phyloP scores from a whole-genome alignment of 2,329 filamentous ascomycete species.

The Cadophora luteo-olivacea region DNA sequence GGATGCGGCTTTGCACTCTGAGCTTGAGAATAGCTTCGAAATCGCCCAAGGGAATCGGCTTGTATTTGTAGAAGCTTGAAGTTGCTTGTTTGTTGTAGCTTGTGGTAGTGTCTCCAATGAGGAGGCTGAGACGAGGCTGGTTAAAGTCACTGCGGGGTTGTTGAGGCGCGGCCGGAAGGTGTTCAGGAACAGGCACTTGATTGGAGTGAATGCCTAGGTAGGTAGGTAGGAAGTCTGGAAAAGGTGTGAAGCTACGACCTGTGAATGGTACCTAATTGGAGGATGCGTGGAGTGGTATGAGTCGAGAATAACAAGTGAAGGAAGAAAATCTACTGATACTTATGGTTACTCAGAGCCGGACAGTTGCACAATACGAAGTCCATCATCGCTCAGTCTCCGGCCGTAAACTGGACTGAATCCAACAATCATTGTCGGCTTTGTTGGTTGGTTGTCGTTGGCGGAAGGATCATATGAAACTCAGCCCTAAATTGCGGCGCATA shows the following conservation, averaged over 20 bases:
- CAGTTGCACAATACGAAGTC: slow-evolving; percentile 4
- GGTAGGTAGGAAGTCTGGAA: background rate
- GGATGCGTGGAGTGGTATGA: background rate
- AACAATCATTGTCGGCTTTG: slow-evolving; percentile 7
- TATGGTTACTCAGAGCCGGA: slow-evolving; percentile 14
- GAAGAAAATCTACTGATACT: slow-evolving; percentile 7
- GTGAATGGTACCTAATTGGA: slow-evolving; percentile 9
- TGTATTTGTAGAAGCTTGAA: slow-evolving; percentile 16
- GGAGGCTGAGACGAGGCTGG: slow-evolving; percentile 18
- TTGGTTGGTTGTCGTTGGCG: slow-evolving; percentile 13
- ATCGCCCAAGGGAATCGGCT: background rate
- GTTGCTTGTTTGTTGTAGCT: slow-evolving; percentile 8
- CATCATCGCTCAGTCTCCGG: background rate
- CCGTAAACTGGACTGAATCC: slow-evolving; percentile 10
- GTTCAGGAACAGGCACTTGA: background rate
- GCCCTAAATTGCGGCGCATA: slow-evolving; percentile 7
- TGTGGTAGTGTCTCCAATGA: background rate
- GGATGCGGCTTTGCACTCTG: background rate
- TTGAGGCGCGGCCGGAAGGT: background rate
- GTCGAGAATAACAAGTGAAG: background rate
- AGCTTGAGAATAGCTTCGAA: background rate
- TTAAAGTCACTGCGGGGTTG: slow-evolving; percentile 4
- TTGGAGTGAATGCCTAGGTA: slow-evolving; percentile 1
- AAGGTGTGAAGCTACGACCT: background rate
- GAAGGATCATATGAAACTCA: slow-evolving; percentile 9